Base-by-base conservation (phyloP, 805 yeast genomes). In the Lipomyces yamadae region DNA sequence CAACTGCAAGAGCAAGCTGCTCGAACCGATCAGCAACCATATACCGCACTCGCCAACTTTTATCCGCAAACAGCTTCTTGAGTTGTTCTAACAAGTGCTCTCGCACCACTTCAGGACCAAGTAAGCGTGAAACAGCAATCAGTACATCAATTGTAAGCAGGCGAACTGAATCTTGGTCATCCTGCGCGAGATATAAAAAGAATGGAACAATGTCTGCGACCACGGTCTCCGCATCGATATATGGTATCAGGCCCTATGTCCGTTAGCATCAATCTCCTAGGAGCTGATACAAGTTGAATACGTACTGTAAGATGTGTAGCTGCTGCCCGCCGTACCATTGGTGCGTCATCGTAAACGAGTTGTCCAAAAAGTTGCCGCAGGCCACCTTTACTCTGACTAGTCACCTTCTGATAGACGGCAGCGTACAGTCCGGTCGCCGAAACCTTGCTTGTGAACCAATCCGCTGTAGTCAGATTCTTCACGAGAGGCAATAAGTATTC, bases 31-130 rank as follows among this genome's bases (percentile, higher is more conserved):
- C 98, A n/a, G 98, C 97, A 42, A 97, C 96, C 88, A 95, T 92
- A 79, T 94, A 95, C 75, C 99, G 88, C 65, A 95, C 98, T 78
- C 99, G 88, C 99, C 99, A 95, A 75, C 96, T 89, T 78, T 91
- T 92, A 80, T 95, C 99, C 70, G 83, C 85, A 66, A 91, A 88
- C 72, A 95, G 83, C 70, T 86, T 86, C 70, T 89, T 83, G 2
- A 96, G 84, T 70, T 88, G 75, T 29, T 70, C 72, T 32, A 76
- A 74, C 37, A 81, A 69, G 33, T 70, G 70, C 57, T 67, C 68
- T 33, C 70, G 64, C 42, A 65, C 70, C 18, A 52, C 34, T 50
- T 61, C 62, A 53, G 70, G 61, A 70, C 76, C 70, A 29, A 78
- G 71, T 10, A 69, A 70, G 42, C 75, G 72, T 70, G 94, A 83